Percentiles rank a stretch among this genome's conserved stretches.
Conservation (phyloP, 2,329 filamentous ascomycete species). For the Paracoccidioides brasiliensis region DNA sequence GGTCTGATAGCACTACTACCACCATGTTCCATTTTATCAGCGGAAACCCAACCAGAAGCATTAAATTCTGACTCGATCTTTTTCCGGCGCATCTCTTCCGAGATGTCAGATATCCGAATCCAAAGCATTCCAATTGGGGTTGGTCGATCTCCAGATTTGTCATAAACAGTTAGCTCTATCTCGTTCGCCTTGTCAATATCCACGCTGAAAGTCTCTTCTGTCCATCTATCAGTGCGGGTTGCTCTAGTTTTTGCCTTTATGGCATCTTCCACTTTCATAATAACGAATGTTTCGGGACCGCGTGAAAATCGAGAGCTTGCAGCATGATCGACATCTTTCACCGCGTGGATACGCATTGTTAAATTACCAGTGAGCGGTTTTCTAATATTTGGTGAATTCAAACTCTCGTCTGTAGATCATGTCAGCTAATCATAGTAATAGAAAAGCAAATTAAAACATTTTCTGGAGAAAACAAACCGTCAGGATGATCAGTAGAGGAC, state of each 20-base stretch:
- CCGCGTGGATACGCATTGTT: slow-evolving; percentile 70
- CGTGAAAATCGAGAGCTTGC: slow-evolving; percentile 70
- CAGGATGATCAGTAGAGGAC: slow-evolving; percentile 54
- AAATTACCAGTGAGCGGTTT: slow-evolving; percentile 92
- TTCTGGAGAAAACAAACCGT: slow-evolving; percentile 48
- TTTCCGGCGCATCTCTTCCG: slow-evolving; percentile 93
- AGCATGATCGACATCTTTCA: slow-evolving; percentile 91
- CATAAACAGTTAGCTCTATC: slow-evolving; percentile 93
- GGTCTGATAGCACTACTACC: slow-evolving; percentile 33
- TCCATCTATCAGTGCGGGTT: slow-evolving; percentile 79
- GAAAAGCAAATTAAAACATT: not conserved
- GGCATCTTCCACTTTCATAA: slow-evolving; percentile 92
- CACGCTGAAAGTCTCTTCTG: slow-evolving; percentile 79
- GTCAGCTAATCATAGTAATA: not conserved
- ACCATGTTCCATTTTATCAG: slow-evolving; percentile 74
- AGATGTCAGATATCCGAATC: slow-evolving; percentile 93
- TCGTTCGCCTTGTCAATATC: slow-evolving; percentile 98
- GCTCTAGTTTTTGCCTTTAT: slow-evolving; percentile 78
- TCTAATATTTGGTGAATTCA: slow-evolving; percentile 86
- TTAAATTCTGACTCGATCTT: slow-evolving; percentile 94
- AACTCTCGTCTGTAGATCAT: slow-evolving; percentile 63
- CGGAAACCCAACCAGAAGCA: slow-evolving; percentile 90
- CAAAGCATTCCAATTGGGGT: slow-evolving; percentile 90
- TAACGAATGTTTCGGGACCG: slow-evolving; percentile 87
- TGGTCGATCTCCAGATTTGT: slow-evolving; percentile 81